These are phyloP conservation scores for Xylaria nigripes DNA, from an alignment of 495 filamentous ascomycete species.

Conservation along the genomic window DNA sequence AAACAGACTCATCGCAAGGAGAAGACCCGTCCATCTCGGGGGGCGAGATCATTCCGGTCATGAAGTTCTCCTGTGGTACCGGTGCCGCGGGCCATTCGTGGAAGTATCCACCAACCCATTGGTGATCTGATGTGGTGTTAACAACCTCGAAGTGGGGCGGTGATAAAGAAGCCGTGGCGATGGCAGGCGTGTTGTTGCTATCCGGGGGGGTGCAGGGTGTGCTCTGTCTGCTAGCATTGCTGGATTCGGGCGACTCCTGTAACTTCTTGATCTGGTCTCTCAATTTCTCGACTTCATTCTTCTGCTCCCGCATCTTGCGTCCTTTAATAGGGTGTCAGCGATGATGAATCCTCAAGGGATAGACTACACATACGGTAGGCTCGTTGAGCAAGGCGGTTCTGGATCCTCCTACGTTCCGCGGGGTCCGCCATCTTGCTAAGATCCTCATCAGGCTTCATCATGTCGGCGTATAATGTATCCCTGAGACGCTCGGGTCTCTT, in stretches of 20 bases:
- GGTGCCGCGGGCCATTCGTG: conserved; percentile 12
- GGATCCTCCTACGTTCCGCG: conserved; percentile 69
- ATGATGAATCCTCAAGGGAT: background rate
- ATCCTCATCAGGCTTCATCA: conserved; percentile 68
- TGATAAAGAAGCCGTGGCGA: conserved; percentile 3
- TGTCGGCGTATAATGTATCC: conserved; percentile 14
- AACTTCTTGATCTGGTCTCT: conserved; percentile 15
- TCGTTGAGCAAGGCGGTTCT: conserved; percentile 77
- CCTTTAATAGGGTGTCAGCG: conserved; percentile 2
- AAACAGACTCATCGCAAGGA: conserved; percentile 7
- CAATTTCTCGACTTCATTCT: conserved; percentile 14
- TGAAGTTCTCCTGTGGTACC: conserved; percentile 6
- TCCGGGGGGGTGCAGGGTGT: conserved; percentile 11
- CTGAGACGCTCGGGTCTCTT: conserved; percentile 13
- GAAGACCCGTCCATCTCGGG: conserved; percentile 7
- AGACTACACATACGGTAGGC: conserved; percentile 64
- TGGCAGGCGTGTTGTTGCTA: conserved; percentile 2
- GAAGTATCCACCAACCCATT: conserved; percentile 13
- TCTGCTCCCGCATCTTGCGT: conserved; percentile 16
- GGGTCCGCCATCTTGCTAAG: conserved; percentile 87
- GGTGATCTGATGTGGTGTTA: conserved; percentile 7
- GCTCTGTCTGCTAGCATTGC: conserved; percentile 8
- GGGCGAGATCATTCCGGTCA: conserved; percentile 9
- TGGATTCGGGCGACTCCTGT: conserved; percentile 11
- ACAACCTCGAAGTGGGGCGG: conserved; percentile 8